Evolutionary conservation across 108 stramenopile genomes (phyloP).

Genomic region (Skeletonema tropicum): DNA sequence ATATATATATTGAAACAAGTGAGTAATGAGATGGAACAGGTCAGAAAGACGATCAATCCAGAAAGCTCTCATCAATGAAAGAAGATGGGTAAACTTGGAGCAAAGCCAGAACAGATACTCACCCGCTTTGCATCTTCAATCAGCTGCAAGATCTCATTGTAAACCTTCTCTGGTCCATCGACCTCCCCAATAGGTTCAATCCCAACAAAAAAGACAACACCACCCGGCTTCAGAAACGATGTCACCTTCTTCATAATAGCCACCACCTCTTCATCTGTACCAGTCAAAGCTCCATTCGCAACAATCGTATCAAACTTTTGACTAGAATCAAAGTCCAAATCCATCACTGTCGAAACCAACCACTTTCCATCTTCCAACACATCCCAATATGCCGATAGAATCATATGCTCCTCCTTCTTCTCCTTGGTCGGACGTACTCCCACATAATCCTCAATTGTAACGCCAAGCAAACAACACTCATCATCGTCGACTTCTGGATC

Average conservation of each 20-base stretch:
- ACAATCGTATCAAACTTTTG: not conserved
- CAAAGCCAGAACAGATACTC: not conserved
- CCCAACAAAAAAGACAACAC: not conserved
- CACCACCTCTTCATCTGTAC: not conserved
- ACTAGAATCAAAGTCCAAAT: not conserved
- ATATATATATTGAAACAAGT: too few species aligned
- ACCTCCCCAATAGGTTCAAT: not conserved
- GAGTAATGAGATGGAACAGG: not conserved
- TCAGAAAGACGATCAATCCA: not conserved
- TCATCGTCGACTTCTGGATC: not conserved
- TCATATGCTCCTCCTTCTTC: not conserved
- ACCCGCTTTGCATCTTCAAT: conserved; percentile 1
- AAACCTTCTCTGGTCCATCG: not conserved
- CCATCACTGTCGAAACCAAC: not conserved
- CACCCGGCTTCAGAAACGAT: not conserved
- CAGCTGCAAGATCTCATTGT: not conserved
- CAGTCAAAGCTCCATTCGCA: not conserved
- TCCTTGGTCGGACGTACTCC: not conserved
- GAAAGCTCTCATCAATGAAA: too few species aligned
- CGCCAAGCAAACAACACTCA: not conserved
- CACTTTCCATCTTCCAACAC: not conserved
- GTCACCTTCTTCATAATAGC: not conserved
- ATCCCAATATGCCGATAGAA: not conserved
- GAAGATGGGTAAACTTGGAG: not conserved
- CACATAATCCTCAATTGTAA: not conserved